Conservation (phyloP, 176 grass and related monocot genomes). For the Juncus inflexus region DNA sequence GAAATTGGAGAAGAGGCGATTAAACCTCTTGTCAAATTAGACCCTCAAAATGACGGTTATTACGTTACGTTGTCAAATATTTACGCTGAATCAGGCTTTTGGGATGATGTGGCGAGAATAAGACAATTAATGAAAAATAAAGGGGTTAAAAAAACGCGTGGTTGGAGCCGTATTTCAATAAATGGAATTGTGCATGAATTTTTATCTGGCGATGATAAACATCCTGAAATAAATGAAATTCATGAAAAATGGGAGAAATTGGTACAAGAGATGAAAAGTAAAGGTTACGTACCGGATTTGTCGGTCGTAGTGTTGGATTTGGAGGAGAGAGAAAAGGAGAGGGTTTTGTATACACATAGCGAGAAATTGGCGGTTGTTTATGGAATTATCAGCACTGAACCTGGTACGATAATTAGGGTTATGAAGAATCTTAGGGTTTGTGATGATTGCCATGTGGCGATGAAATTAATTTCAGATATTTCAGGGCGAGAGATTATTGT, state of each 20-base stretch:
- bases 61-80: slow-evolving; percentile 40
- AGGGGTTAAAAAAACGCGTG: slow-evolving; percentile 37
- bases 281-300: slow-evolving; percentile 25
- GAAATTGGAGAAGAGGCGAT: slow-evolving; percentile 31
- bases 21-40: slow-evolving; percentile 15
- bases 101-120: slow-evolving; percentile 23
- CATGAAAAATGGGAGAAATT: slow-evolving; percentile 20
- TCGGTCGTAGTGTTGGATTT: slow-evolving; percentile 27
- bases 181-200: slow-evolving; percentile 23
- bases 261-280: slow-evolving; percentile 18
- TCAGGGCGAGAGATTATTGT: slow-evolving; percentile 27
- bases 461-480: slow-evolving; percentile 43
- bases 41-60: slow-evolving; percentile 34
- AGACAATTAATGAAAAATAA: slow-evolving; percentile 29
- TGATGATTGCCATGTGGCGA: slow-evolving; percentile 30
- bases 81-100: slow-evolving; percentile 26
- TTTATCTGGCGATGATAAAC: slow-evolving; percentile 24
- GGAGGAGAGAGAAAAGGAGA: slow-evolving; percentile 34
- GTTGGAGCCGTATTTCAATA: slow-evolving; percentile 32
- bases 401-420: slow-evolving; percentile 25
- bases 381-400: slow-evolving; percentile 25
- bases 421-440: slow-evolving; percentile 46
- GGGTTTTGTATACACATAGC: slow-evolving; percentile 29
- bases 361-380: slow-evolving; percentile 30
- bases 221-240: slow-evolving; percentile 22